phyloP scores from a whole-genome alignment of 1,284 basidiomycete genomes.

The Tylopilus sp. region DNA sequence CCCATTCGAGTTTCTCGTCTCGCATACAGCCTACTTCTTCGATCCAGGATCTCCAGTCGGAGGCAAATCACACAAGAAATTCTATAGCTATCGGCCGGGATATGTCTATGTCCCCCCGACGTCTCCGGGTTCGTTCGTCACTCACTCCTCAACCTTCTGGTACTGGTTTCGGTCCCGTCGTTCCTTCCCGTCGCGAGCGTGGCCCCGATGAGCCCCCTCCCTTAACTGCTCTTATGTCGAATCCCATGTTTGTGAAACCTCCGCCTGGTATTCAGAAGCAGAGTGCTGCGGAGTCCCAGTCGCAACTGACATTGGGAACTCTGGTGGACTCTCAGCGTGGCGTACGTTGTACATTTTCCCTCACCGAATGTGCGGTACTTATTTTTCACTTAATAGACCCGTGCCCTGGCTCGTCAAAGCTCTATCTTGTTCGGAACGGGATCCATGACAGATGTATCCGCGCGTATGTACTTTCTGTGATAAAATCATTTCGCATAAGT shows the following conservation, averaged over 20 bases:
- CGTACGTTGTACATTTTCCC: conserved; percentile 50
- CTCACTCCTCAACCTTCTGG: conserved; percentile 75
- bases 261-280: conserved; percentile 55
- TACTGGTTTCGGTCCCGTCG: conserved; percentile 58
- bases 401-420: conserved; percentile 60
- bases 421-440: conserved; percentile 59
- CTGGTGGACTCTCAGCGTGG: conserved; percentile 67
- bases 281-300: conserved; percentile 42
- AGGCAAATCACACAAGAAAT: conserved; percentile 47
- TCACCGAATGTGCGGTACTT: conserved; percentile 7
- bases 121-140: conserved; percentile 72
- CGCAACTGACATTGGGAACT: conserved; percentile 67
- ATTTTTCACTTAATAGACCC: conserved; percentile 46
- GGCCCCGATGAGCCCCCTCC: conserved; percentile 76
- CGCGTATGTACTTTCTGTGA: conserved; percentile 33
- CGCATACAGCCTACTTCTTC: conserved; percentile 30
- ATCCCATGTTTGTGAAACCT: conserved; percentile 76
- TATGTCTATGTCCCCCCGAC: conserved; percentile 54
- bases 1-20: conserved; percentile 38
- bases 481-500: conserved; percentile 2
- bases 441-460: conserved; percentile 46
- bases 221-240: conserved; percentile 64
- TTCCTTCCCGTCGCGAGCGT: conserved; percentile 51
- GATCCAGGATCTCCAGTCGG: conserved; percentile 51
- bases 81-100: conserved; percentile 49